phyloP scores from a whole-genome alignment of 2,329 filamentous ascomycete genomes.

The Hymenoscyphus occultus region DNA sequence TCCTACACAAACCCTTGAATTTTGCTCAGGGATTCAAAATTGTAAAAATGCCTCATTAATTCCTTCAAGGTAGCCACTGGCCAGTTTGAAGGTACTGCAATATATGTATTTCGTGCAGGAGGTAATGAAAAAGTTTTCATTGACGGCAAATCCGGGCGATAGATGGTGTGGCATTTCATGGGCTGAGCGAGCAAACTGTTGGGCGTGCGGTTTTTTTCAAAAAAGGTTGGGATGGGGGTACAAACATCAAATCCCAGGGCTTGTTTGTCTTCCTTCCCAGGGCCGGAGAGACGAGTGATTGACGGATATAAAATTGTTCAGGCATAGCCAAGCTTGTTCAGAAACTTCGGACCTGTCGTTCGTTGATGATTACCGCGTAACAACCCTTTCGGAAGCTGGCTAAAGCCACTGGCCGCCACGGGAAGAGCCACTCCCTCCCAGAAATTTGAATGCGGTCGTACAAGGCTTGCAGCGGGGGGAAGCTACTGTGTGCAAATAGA shows the following conservation, averaged over 20 bases:
- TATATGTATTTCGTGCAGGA: neutral
- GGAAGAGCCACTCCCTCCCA: neutral
- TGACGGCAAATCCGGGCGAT: constrained; percentile 15
- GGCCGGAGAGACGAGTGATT: constrained; percentile 16
- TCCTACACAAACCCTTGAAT: neutral
- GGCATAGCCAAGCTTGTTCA: neutral
- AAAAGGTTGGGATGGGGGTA: neutral
- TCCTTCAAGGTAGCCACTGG: neutral
- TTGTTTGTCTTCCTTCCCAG: constrained; percentile 12
- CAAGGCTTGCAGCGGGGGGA: neutral
- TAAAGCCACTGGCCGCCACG: neutral
- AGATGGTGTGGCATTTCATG: neutral
- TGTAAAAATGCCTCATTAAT: neutral
- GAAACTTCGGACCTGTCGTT: neutral
- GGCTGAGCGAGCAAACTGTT: constrained; percentile 2
- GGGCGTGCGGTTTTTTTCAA: neutral
- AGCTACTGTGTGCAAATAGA: neutral
- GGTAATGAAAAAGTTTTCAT: constrained; percentile 1
- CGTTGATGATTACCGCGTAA: neutral
- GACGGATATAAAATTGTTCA: constrained; percentile 9
- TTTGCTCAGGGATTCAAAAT: neutral
- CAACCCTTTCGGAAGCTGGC: neutral
- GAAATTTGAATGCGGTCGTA: constrained; percentile 4
- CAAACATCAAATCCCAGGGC: constrained; percentile 16
- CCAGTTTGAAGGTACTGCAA: neutral